Evolutionary conservation across 306 rosid genomes (phyloP).

Genomic region (Nissolia schottii): DNA sequence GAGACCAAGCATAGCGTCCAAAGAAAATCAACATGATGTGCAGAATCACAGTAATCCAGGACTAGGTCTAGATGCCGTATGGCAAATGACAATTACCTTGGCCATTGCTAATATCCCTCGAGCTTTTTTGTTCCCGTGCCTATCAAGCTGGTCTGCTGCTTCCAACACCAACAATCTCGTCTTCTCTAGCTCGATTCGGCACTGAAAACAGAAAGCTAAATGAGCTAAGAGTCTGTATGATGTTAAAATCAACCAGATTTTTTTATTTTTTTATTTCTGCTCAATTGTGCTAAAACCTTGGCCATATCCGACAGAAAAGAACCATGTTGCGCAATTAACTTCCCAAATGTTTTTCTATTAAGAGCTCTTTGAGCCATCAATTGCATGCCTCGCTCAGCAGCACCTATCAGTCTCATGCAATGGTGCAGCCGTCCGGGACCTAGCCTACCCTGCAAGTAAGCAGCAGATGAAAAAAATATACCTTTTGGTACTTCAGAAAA

Average conservation of each 20-base stretch:
- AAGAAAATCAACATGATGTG: slow-evolving; percentile 10
- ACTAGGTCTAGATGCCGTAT: background rate
- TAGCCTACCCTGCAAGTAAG: slow-evolving; percentile 69
- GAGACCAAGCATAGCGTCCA: background rate
- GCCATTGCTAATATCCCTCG: slow-evolving; percentile 95
- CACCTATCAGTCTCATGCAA: slow-evolving; percentile 95
- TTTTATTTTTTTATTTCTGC: slow-evolving; percentile 10
- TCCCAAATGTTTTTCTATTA: slow-evolving; percentile 77
- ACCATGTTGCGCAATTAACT: slow-evolving; percentile 89
- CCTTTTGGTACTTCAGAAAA: background rate
- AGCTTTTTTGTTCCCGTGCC: slow-evolving; percentile 79
- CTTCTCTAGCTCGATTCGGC: slow-evolving; percentile 83
- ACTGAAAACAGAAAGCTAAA: slow-evolving; percentile 38
- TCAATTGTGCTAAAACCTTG: slow-evolving; percentile 45
- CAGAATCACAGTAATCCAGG: slow-evolving; percentile 5
- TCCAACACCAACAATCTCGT: slow-evolving; percentile 84
- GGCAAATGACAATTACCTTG: slow-evolving; percentile 50
- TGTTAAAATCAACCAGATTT: slow-evolving; percentile 1
- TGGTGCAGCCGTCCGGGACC: slow-evolving; percentile 99
- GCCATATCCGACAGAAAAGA: slow-evolving; percentile 83
- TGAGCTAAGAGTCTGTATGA: background rate
- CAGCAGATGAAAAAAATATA: background rate
- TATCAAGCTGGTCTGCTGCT: slow-evolving; percentile 94
- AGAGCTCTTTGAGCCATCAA: slow-evolving; percentile 82
- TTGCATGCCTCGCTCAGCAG: slow-evolving; percentile 88